These are phyloP conservation scores for Perilla frutescens DNA, from an alignment of 257 asterid species.

Conservation along the genomic window DNA sequence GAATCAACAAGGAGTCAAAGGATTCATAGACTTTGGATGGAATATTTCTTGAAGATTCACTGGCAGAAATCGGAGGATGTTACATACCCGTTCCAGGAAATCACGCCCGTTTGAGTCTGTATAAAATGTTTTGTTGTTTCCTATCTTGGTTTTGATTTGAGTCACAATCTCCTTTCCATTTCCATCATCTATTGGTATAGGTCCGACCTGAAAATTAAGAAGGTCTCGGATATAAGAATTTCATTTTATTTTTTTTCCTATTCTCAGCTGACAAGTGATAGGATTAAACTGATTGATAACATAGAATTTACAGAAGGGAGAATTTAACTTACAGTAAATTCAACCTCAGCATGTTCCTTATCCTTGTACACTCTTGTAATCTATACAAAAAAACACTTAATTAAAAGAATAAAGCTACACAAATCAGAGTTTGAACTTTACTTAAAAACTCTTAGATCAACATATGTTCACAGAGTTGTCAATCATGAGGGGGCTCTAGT, in stretches of 20 bases:
- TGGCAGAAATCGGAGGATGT: constrained; percentile 18
- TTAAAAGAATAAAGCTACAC: constrained; percentile 11
- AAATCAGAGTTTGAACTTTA: not conserved
- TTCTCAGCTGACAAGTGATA: constrained; percentile 23
- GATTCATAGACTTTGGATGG: not conserved
- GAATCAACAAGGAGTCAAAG: not conserved
- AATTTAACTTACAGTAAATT: constrained; percentile 67
- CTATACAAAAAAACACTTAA: constrained; percentile 48
- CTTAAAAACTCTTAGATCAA: not conserved
- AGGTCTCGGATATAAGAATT: constrained; percentile 14
- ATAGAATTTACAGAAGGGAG: constrained; percentile 6
- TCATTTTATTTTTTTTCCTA: not conserved
- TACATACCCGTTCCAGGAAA: constrained; percentile 80
- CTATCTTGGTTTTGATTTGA: constrained; percentile 63
- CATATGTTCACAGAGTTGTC: not conserved
- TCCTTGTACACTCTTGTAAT: constrained; percentile 90
- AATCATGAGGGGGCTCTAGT: not conserved
- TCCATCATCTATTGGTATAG: constrained; percentile 84
- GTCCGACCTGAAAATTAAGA: constrained; percentile 75
- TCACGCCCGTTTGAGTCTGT: constrained; percentile 97
- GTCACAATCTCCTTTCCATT: constrained; percentile 86
- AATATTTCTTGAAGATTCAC: not conserved
- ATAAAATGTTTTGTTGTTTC: constrained; percentile 75
- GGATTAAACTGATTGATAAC: constrained; percentile 10
- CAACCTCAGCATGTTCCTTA: constrained; percentile 86